A percentile compares a stretch with the other conserved stretches of the same genome.
These are phyloP conservation scores for Phytophthora litchii DNA, from an alignment of 352 stramenopile genomes.

Conservation along the genomic window DNA sequence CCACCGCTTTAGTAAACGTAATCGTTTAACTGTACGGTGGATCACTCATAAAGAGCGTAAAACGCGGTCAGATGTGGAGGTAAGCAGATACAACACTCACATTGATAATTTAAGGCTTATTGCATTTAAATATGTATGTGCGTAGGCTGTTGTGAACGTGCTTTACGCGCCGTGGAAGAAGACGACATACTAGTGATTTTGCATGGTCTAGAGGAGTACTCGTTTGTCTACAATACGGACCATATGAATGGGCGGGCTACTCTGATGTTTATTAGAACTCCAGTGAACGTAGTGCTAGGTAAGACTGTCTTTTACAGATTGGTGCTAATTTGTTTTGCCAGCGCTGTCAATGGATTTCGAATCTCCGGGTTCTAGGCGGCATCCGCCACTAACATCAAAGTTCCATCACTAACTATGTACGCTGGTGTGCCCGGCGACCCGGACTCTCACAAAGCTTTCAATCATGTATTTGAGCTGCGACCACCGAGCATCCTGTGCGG, in stretches of 20 bases:
- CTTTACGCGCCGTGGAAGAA: background rate
- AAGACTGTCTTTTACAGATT: slow-evolving; percentile 1
- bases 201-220: background rate
- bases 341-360: background rate
- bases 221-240: slow-evolving; percentile 1
- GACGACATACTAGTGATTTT: background rate
- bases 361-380: slow-evolving; percentile 2
- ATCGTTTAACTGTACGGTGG: background rate
- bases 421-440: slow-evolving; percentile 1
- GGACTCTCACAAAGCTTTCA: slow-evolving; percentile 5
- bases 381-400: background rate
- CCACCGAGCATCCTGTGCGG: slow-evolving; percentile 5
- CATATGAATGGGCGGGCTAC: slow-evolving; percentile 1
- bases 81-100: too few relatives aligned
- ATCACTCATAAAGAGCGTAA: background rate
- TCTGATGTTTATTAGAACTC: too few relatives aligned
- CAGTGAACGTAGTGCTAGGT: slow-evolving; percentile 2
- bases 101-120: too few relatives aligned
- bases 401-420: too few relatives aligned
- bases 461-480: background rate
- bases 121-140: too few relatives aligned
- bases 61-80: too few relatives aligned
- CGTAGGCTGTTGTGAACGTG: background rate
- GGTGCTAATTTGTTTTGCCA: background rate
- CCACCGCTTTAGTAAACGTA: background rate